These are phyloP conservation scores for Paraphoma sp. DNA, from an alignment of 2,329 filamentous ascomycete genomes.

Conservation along the genomic window DNA sequence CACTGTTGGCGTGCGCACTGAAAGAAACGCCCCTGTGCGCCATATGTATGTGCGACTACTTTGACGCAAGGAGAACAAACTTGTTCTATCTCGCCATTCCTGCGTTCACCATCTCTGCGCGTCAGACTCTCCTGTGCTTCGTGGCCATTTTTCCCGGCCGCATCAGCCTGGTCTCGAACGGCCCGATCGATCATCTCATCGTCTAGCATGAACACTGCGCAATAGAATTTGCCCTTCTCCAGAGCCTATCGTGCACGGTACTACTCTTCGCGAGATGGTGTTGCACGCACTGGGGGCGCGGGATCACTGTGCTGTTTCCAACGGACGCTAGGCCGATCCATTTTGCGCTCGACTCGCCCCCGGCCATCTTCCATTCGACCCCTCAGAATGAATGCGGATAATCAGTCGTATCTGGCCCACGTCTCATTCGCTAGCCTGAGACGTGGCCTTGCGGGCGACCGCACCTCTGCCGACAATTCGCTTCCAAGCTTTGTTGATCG, in stretches of 20 bases:
- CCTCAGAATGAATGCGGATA: constrained; percentile 19
- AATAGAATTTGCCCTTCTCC: too few species aligned
- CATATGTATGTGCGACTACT: constrained; percentile 1
- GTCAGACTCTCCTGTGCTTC: constrained; percentile 17
- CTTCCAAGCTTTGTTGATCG: constrained; percentile 15
- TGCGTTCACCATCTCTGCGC: not conserved
- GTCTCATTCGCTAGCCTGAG: constrained; percentile 22
- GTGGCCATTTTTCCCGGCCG: constrained; percentile 23
- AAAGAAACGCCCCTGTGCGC: not conserved
- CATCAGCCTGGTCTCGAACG: constrained; percentile 31
- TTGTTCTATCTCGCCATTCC: not conserved
- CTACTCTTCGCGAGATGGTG: constrained; percentile 17
- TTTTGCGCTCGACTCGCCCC: constrained; percentile 20
- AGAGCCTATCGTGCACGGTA: not conserved
- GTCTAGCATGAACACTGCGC: not conserved
- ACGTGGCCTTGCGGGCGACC: constrained; percentile 11
- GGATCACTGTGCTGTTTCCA: constrained; percentile 8
- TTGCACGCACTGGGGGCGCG: constrained; percentile 21
- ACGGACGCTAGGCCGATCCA: constrained; percentile 16
- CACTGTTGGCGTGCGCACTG: constrained; percentile 10
- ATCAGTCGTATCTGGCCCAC: constrained; percentile 23
- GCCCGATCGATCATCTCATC: constrained; percentile 15
- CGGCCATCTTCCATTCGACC: constrained; percentile 14
- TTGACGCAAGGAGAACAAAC: not conserved
- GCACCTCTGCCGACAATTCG: constrained; percentile 12